Conservation (phyloP, 2,329 filamentous ascomycete species). For the Ophiostoma angusticollis region DNA sequence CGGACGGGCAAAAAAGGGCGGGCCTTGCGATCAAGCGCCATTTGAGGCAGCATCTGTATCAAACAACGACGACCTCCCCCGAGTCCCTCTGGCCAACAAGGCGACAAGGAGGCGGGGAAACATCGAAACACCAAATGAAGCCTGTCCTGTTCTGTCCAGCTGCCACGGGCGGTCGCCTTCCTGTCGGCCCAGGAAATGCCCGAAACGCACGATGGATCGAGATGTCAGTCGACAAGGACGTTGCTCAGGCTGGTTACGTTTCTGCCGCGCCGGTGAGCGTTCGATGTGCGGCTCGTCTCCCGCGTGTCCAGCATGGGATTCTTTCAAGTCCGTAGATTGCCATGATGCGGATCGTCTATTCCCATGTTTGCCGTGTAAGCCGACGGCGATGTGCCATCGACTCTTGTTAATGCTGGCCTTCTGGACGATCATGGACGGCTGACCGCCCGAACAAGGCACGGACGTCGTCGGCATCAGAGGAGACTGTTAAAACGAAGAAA, state of each 20-base stretch:
- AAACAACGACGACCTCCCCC: too few species aligned
- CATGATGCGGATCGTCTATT: too few species aligned
- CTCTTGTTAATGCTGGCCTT: not conserved
- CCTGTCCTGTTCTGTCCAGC: not conserved
- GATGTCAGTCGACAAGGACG: conserved; percentile 7
- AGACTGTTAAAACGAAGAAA: too few species aligned
- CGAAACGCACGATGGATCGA: conserved; percentile 12
- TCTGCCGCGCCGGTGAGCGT: too few species aligned
- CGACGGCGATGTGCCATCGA: not conserved
- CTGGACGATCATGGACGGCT: conserved; percentile 7
- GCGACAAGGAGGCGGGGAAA: too few species aligned
- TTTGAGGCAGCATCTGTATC: conserved; percentile 12
- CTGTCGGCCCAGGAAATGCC: conserved; percentile 10
- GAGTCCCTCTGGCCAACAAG: too few species aligned
- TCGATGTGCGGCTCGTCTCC: not conserved
- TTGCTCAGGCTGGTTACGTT: too few species aligned
- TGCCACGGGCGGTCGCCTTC: too few species aligned
- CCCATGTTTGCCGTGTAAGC: not conserved
- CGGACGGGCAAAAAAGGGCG: conserved; percentile 9
- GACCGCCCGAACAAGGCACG: too few species aligned
- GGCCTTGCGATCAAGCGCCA: conserved; percentile 8
- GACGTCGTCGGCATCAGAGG: too few species aligned
- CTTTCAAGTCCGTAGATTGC: not conserved
- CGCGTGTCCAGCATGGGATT: not conserved
- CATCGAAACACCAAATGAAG: conserved; percentile 2